These are phyloP conservation scores for Mycena crocata DNA, from an alignment of 768 basidiomycete genomes.

Conservation along the genomic window DNA sequence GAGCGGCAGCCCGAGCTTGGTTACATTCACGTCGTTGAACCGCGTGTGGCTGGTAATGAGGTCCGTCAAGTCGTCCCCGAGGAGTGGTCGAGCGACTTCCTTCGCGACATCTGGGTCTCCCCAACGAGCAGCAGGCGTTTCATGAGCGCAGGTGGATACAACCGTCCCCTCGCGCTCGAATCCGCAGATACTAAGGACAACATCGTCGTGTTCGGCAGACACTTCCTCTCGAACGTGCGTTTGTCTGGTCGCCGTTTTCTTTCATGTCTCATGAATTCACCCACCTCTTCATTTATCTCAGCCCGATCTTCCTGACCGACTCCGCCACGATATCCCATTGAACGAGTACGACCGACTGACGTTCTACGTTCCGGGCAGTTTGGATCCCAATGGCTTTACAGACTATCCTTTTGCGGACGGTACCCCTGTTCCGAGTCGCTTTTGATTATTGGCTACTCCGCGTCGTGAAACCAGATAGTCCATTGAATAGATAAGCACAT, in stretches of 20 bases:
- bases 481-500: too few relatives aligned
- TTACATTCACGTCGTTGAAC: conserved; percentile 65
- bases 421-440: not conserved
- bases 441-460: not conserved
- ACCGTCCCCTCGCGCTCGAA: conserved; percentile 40
- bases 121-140: not conserved
- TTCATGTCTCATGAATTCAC: not conserved
- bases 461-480: too few relatives aligned
- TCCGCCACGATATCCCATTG: conserved; percentile 25
- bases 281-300: not conserved
- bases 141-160: conserved; percentile 35
- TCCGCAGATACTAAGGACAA: conserved; percentile 36
- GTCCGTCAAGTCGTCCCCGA: conserved; percentile 16
- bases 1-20: conserved; percentile 55
- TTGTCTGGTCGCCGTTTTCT: not conserved
- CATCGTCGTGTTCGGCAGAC: conserved; percentile 35
- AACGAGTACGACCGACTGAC: conserved; percentile 9
- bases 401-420: conserved; percentile 31
- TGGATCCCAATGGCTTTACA: conserved; percentile 27
- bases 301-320: conserved; percentile 31
- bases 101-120: not conserved
- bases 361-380: conserved; percentile 19
- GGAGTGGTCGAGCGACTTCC: conserved; percentile 13
- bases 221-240: conserved; percentile 23
- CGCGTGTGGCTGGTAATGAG: conserved; percentile 42